phyloP scores from a whole-genome alignment of 2,329 filamentous ascomycete genomes.

The Colletotrichum sp. region DNA sequence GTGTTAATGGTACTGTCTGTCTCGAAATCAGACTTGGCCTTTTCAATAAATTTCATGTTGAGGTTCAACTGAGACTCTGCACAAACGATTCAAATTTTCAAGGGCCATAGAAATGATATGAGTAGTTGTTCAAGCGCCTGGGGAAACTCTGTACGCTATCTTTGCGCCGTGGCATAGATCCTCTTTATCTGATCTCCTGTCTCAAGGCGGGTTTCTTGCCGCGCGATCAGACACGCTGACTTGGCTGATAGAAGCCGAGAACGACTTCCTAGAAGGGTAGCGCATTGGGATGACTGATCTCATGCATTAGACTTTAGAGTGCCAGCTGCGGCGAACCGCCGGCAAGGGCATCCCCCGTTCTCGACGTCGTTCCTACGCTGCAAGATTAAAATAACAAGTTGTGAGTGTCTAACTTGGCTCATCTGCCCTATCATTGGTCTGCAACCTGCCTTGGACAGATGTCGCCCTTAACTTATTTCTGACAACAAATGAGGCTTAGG shows the following conservation, averaged over 20 bases:
- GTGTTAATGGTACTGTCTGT: slow-evolving; percentile 42
- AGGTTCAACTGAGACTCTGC: neutral
- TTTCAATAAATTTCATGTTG: slow-evolving; percentile 26
- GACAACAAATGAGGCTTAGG: neutral
- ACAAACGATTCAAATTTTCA: neutral
- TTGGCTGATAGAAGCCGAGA: neutral
- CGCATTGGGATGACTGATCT: neutral
- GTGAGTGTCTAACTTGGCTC: neutral
- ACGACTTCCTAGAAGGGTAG: neutral
- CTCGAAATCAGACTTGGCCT: slow-evolving; percentile 33
- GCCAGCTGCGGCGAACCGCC: neutral
- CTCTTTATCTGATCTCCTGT: neutral
- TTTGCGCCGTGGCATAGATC: neutral
- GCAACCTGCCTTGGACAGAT: neutral
- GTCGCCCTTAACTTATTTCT: neutral
- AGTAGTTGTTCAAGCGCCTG: neutral
- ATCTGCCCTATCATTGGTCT: neutral
- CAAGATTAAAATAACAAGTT: neutral
- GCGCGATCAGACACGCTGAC: neutral
- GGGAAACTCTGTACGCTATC: neutral
- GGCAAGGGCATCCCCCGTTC: neutral
- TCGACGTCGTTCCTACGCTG: neutral
- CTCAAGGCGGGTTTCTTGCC: neutral
- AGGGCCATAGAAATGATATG: neutral
- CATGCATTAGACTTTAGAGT: neutral